These are phyloP conservation scores for Aspergillus flavus DNA, from an alignment of 2,329 filamentous ascomycete genomes.

Conservation along the genomic window DNA sequence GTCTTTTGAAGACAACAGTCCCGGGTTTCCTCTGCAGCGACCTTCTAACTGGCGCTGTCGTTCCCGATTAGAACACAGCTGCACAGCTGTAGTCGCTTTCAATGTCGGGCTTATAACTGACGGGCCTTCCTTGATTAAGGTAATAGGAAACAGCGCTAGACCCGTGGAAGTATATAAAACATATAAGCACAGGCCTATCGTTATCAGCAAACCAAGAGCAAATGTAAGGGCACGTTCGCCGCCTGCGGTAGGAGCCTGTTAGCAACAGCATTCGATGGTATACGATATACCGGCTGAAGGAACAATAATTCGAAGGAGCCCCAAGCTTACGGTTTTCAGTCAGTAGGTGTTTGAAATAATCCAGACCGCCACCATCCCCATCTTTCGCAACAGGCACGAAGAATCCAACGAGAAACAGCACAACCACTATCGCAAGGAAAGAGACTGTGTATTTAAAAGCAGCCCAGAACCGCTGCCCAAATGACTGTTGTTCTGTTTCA, in stretches of 20 bases:
- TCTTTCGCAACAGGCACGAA: slow-evolving; percentile 82
- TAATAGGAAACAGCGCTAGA: slow-evolving; percentile 83
- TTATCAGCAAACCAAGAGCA: slow-evolving; percentile 82
- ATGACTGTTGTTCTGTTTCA: slow-evolving; percentile 74
- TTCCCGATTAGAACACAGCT: slow-evolving; percentile 85
- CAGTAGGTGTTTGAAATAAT: slow-evolving; percentile 86
- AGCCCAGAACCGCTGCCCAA: slow-evolving; percentile 73
- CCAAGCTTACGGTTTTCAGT: slow-evolving; percentile 70
- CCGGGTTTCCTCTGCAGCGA: slow-evolving; percentile 74
- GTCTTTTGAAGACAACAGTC: slow-evolving; percentile 79
- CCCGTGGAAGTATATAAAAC: slow-evolving; percentile 86
- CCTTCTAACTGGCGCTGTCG: slow-evolving; percentile 88
- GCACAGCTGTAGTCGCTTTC: slow-evolving; percentile 73
- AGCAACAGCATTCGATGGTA: background rate
- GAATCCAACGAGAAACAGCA: slow-evolving; percentile 89
- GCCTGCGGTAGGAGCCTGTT: slow-evolving; percentile 48
- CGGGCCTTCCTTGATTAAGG: slow-evolving; percentile 89
- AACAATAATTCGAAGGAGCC: background rate
- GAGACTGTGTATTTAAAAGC: slow-evolving; percentile 88
- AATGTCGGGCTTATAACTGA: slow-evolving; percentile 80
- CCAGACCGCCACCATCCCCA: slow-evolving; percentile 70
- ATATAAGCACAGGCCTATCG: slow-evolving; percentile 83
- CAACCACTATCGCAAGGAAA: slow-evolving; percentile 73
- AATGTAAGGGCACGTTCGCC: slow-evolving; percentile 93
- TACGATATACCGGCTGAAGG: background rate